Conservation (phyloP, 202 grass and related monocot species). For the Elaeis oleifera region DNA sequence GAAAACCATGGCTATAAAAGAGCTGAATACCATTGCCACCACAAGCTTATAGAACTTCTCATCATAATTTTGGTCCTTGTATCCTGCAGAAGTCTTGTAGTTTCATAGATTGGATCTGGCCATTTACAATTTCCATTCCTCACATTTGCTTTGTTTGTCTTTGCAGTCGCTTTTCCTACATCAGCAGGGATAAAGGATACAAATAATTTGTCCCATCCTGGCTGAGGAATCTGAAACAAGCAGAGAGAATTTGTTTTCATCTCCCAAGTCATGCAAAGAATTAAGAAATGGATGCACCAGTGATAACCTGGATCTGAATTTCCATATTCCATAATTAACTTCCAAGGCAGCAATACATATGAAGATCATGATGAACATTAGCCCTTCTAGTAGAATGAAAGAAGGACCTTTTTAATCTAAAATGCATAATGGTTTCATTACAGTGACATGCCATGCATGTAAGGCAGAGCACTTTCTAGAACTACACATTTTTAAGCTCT, state of each 20-base stretch:
- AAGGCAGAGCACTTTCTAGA: too few species aligned
- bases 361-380: too few species aligned
- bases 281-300: neutral
- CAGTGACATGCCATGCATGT: too few species aligned
- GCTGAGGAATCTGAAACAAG: slow-evolving; percentile 70
- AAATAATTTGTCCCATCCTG: slow-evolving; percentile 97
- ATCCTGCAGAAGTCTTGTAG: slow-evolving; percentile 91
- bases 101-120: slow-evolving; percentile 97
- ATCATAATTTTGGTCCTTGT: slow-evolving; percentile 74
- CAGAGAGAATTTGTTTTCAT: slow-evolving; percentile 12
- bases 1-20: too few species aligned
- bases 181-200: slow-evolving; percentile 86
- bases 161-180: slow-evolving; percentile 74
- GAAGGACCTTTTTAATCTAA: too few species aligned
- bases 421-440: too few species aligned
- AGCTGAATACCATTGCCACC: slow-evolving; percentile 61
- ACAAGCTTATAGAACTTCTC: slow-evolving; percentile 95
- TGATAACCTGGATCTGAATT: too few species aligned
- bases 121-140: slow-evolving; percentile 92
- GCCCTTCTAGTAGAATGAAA: too few species aligned
- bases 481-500: too few species aligned
- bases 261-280: slow-evolving; percentile 1
- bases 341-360: too few species aligned
- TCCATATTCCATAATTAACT: too few species aligned
- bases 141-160: slow-evolving; percentile 96